Conservation (phyloP, 192 early-diverging fungal species). For the Coemansia sp. region DNA sequence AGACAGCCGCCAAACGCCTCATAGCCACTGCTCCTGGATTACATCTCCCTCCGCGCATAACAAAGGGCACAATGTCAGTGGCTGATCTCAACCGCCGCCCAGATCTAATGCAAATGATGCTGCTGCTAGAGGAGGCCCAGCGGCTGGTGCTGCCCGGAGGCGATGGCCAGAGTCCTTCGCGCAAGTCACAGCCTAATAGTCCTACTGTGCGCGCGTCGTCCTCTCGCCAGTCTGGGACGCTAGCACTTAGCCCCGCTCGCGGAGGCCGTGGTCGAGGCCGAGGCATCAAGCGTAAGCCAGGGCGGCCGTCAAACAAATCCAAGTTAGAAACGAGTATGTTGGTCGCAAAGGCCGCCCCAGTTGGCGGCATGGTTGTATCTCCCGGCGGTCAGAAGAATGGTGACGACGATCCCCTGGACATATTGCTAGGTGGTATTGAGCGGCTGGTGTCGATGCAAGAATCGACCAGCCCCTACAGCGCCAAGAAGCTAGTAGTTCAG, state of each 20-base stretch:
- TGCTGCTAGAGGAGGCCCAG: conserved; percentile 53
- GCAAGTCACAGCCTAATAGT: background rate
- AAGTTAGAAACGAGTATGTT: conserved; percentile 1
- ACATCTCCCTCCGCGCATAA: background rate
- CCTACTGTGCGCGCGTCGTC: background rate
- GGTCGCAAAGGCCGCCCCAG: background rate
- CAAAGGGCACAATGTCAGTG: conserved; percentile 26
- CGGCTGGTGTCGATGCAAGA: conserved; percentile 21
- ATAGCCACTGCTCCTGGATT: background rate
- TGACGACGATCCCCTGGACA: conserved; percentile 8
- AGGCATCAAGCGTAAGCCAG: conserved; percentile 7
- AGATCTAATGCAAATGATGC: conserved; percentile 46
- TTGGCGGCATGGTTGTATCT: background rate
- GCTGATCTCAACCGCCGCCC: conserved; percentile 37
- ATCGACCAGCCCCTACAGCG: background rate
- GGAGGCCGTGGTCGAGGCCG: conserved; percentile 22
- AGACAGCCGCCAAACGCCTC: background rate
- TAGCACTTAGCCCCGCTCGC: background rate
- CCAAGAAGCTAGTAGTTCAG: conserved; percentile 3
- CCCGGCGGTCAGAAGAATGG: background rate
- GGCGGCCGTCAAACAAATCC: conserved; percentile 17
- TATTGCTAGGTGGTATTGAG: conserved; percentile 34
- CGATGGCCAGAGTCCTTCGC: background rate
- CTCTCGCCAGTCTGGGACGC: background rate
- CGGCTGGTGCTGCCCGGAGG: conserved; percentile 30